Evolutionary conservation across 176 grass and related monocot species (phyloP).

Genomic region (Cenchrus purpureus): DNA sequence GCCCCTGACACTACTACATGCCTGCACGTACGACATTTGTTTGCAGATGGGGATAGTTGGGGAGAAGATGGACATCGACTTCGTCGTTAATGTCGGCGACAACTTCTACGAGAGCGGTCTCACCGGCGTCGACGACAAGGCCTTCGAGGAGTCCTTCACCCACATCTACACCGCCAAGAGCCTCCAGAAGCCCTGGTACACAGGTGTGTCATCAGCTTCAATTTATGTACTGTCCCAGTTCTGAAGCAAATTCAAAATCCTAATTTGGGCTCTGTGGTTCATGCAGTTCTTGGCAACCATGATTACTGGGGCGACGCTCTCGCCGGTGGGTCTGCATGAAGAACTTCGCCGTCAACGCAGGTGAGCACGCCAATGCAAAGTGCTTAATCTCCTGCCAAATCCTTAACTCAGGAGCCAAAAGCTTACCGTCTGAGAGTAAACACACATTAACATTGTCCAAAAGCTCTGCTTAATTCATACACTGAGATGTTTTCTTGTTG

Average conservation of each 20-base stretch:
- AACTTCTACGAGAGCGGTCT: constrained; percentile 71
- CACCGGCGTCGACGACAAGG: constrained; percentile 51
- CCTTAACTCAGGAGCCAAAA: too few relatives aligned
- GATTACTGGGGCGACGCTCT: constrained; percentile 67
- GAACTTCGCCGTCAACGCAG: constrained; percentile 63
- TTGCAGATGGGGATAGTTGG: constrained; percentile 65
- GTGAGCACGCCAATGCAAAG: constrained; percentile 17
- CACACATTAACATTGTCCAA: too few relatives aligned
- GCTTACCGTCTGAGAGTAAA: too few relatives aligned
- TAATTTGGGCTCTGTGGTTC: not conserved
- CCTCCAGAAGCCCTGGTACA: constrained; percentile 75
- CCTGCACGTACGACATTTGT: not conserved
- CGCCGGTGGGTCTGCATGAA: constrained; percentile 67
- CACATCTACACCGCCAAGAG: constrained; percentile 69
- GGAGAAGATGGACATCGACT: constrained; percentile 59
- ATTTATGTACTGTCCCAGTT: not conserved
- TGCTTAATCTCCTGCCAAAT: too few relatives aligned
- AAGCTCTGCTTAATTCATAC: too few relatives aligned
- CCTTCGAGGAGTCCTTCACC: constrained; percentile 69
- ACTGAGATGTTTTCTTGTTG: too few relatives aligned
- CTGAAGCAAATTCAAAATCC: not conserved
- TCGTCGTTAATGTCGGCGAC: constrained; percentile 69
- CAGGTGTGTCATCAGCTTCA: not conserved
- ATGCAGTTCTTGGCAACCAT: constrained; percentile 78
- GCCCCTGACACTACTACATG: too few relatives aligned